These are phyloP conservation scores for Cynara cardunculus DNA, from an alignment of 129 eudicot species.

Conservation along the genomic window DNA sequence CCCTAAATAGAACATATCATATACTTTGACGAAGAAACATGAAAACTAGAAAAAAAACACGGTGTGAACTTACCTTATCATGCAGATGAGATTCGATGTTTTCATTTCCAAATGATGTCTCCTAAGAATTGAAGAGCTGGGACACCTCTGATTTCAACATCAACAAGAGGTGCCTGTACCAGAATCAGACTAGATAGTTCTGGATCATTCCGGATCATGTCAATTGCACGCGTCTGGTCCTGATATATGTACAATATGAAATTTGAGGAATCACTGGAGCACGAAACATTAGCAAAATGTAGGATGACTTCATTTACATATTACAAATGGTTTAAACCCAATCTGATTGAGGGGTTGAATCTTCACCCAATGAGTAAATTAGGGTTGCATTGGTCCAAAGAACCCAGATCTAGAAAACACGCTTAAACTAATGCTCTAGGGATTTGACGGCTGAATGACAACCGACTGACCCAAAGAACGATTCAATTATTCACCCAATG, in stretches of 20 bases:
- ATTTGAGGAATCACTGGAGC: too few relatives aligned
- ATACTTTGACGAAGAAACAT: not conserved
- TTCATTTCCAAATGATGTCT: conserved; percentile 83
- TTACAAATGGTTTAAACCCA: too few relatives aligned
- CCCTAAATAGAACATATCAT: not conserved
- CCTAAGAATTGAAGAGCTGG: conserved; percentile 97
- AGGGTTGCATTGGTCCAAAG: not conserved
- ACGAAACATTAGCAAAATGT: too few relatives aligned
- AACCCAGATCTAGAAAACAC: not conserved
- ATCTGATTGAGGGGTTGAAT: too few relatives aligned
- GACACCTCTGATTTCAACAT: conserved; percentile 95
- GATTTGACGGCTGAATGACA: too few relatives aligned
- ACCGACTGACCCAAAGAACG: too few relatives aligned
- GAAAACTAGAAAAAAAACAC: not conserved
- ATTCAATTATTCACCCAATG: too few relatives aligned
- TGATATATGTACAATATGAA: conserved; percentile 28
- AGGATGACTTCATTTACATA: too few relatives aligned
- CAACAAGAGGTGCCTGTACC: conserved; percentile 90
- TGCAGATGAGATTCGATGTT: not conserved
- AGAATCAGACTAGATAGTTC: conserved; percentile 67
- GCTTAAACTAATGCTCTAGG: not conserved
- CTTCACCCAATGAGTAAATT: too few relatives aligned
- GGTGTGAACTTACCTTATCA: conserved; percentile 12
- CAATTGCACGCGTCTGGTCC: conserved; percentile 91
- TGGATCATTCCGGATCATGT: conserved; percentile 54